Evolutionary conservation across 768 basidiomycete genomes (phyloP), one percentile per base, ranked within the genome.

Genomic region (Grammothele lineata): DNA sequence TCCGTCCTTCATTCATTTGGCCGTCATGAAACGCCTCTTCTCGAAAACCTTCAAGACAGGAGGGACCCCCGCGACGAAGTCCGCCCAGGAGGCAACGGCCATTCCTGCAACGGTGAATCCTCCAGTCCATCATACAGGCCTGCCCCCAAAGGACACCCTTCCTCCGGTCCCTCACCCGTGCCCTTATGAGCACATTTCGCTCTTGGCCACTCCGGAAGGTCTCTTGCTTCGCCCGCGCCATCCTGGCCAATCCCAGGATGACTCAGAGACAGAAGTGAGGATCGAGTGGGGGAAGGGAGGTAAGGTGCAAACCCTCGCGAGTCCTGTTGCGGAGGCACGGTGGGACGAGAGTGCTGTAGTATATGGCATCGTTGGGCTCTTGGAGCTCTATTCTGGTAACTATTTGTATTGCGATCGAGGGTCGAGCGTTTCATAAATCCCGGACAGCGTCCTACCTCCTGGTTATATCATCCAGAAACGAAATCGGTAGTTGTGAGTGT

Each of bases 131-230:
- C 51, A 57, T 34, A 57, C 64, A 17, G 48, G 54, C 22, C 67
- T 87, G n/a, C 81, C 78, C 42, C 85, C 83, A 2, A 83, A 76
- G 64, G 74, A 79, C 50, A 63, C 76, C 47, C 68, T 87, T 17
- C 83, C 87, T 8, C 75, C 87, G 3, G 65, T 84, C 12, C 83
- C 83, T n/a, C 85, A 89, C 61, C 87, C 87, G 22, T 77, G 75
- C 55, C 85, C 88, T 6, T 69, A 89, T 59, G 78, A 83, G 37
- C 72, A 80, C 50, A 77, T 92, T 34, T 76, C 76, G n/a, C 51
- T 91, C 25, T 59, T 83, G 33, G 74, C 72, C 3, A 76, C 83
- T 1, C 64, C 70, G 15, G 71, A 77, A 7, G 88, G 86, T 4
- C 72, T 92, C n/a, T 58, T 87, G 40, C 68, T 92, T 43, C 74